These are phyloP conservation scores for Pythium apleroticum DNA, from an alignment of 352 stramenopile species.

Conservation along the genomic window DNA sequence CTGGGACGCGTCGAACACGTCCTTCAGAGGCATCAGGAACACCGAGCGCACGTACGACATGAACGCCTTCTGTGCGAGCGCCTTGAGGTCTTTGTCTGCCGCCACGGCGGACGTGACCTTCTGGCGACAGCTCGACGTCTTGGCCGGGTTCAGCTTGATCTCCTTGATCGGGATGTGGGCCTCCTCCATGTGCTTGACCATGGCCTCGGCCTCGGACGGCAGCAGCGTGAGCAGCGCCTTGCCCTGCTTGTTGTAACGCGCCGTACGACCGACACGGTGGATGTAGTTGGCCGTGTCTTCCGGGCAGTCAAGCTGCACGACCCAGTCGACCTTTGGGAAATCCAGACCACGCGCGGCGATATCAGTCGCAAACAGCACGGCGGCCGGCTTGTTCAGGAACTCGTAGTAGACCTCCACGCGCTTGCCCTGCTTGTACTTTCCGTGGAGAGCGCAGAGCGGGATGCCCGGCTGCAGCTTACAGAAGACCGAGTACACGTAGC, in stretches of 20 bases:
- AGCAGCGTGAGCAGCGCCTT: conserved; percentile 93
- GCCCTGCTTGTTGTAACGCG: conserved; percentile 93
- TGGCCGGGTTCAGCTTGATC: conserved; percentile 96
- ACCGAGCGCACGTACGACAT: conserved; percentile 97
- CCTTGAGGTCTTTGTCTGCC: conserved; percentile 93
- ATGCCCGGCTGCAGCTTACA: conserved; percentile 97
- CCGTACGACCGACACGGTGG: conserved; percentile 96
- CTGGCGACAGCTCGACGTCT: conserved; percentile 92
- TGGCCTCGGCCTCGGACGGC: conserved; percentile 89
- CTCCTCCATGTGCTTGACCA: conserved; percentile 85
- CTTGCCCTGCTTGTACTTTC: conserved; percentile 98
- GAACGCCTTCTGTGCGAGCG: conserved; percentile 97
- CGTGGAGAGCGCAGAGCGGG: conserved; percentile 96
- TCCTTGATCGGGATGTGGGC: conserved; percentile 96
- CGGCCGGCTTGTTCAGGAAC: conserved; percentile 93
- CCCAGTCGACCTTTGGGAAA: conserved; percentile 99
- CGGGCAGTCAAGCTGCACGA: conserved; percentile 96
- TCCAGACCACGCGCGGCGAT: conserved; percentile 97
- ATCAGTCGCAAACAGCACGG: conserved; percentile 98
- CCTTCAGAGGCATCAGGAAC: conserved; percentile 94
- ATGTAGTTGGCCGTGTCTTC: conserved; percentile 99
- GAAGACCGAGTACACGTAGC: conserved; percentile 95
- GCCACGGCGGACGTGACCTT: conserved; percentile 93
- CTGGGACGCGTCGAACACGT: conserved; percentile 91
- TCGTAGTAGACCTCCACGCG: conserved; percentile 99